These are phyloP conservation scores for Dioscorea zingiberensis DNA, from an alignment of 106 monocot genomes.

Conservation along the genomic window DNA sequence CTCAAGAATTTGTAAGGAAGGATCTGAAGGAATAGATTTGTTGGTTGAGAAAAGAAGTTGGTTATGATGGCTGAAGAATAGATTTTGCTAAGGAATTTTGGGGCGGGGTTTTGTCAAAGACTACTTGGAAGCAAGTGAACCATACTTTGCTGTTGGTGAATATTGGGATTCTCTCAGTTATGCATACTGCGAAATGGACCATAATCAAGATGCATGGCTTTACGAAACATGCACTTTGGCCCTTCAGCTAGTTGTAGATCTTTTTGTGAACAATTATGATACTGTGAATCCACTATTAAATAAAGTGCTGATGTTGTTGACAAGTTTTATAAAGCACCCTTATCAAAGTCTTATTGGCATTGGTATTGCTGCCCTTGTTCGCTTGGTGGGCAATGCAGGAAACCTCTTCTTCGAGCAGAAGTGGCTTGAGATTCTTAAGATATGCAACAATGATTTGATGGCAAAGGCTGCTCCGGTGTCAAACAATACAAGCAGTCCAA, in stretches of 20 bases:
- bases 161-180: slow-evolving; percentile 98
- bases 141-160: slow-evolving; percentile 89
- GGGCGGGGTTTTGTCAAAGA: slow-evolving; percentile 99
- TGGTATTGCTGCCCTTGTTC: slow-evolving; percentile 91
- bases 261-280: slow-evolving; percentile 93
- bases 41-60: slow-evolving; percentile 91
- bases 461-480: too few relatives aligned
- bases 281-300: slow-evolving; percentile 77
- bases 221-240: too few relatives aligned
- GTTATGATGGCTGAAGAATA: slow-evolving; percentile 96
- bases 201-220: slow-evolving; percentile 93
- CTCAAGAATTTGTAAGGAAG: slow-evolving; percentile 94
- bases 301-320: slow-evolving; percentile 74
- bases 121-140: slow-evolving; percentile 80
- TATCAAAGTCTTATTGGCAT: slow-evolving; percentile 99
- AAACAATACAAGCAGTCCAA: too few relatives aligned
- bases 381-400: slow-evolving; percentile 86
- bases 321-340: slow-evolving; percentile 90
- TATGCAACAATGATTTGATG: too few relatives aligned
- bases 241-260: slow-evolving; percentile 91
- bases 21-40: slow-evolving; percentile 95
- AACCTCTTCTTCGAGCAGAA: slow-evolving; percentile 73
- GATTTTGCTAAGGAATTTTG: slow-evolving; percentile 95
- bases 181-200: slow-evolving; percentile 87
- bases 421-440: too few relatives aligned